Conservation (phyloP, 257 asterid genomes). For the Prunella vulgaris region DNA sequence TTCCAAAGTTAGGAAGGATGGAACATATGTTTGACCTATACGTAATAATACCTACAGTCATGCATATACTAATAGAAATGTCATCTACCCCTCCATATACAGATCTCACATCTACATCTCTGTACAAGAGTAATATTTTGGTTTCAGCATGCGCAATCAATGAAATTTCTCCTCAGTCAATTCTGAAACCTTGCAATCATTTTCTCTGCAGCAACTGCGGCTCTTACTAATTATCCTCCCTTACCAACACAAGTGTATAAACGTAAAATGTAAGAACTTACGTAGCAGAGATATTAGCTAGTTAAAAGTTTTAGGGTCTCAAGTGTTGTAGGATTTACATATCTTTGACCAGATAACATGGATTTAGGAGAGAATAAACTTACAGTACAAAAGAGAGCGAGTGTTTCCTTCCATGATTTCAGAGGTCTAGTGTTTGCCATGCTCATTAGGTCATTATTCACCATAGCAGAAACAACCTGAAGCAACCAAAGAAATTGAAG, state of each 20-base stretch:
- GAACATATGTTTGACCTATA: neutral
- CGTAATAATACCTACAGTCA: neutral
- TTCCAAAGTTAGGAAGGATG: neutral
- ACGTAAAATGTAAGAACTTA: neutral
- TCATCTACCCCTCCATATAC: neutral
- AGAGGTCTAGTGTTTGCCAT: constrained; percentile 79
- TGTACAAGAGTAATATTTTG: neutral
- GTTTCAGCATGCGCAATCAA: neutral
- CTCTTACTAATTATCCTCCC: too few species aligned
- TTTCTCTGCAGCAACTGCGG: too few species aligned
- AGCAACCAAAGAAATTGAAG: constrained; percentile 15
- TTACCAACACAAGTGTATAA: too few species aligned
- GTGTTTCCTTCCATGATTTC: constrained; percentile 97
- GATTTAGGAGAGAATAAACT: constrained; percentile 29
- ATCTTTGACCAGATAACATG: constrained; percentile 9
- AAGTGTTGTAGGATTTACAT: neutral
- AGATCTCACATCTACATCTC: neutral
- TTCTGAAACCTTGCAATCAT: neutral
- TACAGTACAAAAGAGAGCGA: constrained; percentile 90
- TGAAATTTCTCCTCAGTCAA: neutral
- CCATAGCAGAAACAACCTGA: constrained; percentile 85
- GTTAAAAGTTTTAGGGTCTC: constrained; percentile 6
- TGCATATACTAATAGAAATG: neutral
- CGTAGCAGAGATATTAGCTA: neutral
- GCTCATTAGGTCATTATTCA: constrained; percentile 86